Conservation (phyloP, 2,329 filamentous ascomycete genomes). For the Fusarium caatingaense region DNA sequence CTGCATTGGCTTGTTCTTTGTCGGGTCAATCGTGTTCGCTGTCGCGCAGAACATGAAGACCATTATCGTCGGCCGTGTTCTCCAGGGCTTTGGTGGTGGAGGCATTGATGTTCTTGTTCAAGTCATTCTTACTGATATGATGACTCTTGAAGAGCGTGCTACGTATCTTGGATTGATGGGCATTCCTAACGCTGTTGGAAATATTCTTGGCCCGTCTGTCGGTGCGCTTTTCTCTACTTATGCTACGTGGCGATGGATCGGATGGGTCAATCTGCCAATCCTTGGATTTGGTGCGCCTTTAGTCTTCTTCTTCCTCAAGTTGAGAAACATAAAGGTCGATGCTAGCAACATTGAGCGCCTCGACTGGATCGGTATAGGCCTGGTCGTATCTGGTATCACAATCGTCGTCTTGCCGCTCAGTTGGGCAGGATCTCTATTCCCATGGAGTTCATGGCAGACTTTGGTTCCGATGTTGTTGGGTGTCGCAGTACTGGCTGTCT, state of each 20-base stretch:
- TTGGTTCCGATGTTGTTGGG: conserved; percentile 11
- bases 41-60: conserved; percentile 19
- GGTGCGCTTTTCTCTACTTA: conserved; percentile 10
- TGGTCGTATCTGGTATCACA: conserved; percentile 14
- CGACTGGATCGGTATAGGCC: conserved; percentile 18
- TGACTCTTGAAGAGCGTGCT: conserved; percentile 3
- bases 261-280: conserved; percentile 17
- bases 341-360: conserved; percentile 10
- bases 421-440: conserved; percentile 20
- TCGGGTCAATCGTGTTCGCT: conserved; percentile 13
- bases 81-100: conserved; percentile 18
- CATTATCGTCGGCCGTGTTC: conserved; percentile 9
- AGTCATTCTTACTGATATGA: conserved; percentile 22
- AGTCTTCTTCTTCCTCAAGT: conserved; percentile 18
- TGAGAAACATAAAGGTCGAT: conserved; percentile 1
- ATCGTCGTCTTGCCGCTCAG: conserved; percentile 15
- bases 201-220: conserved; percentile 8
- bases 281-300: conserved; percentile 13
- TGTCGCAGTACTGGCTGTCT: background rate
- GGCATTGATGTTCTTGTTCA: conserved; percentile 18
- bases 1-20: conserved; percentile 9
- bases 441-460: conserved; percentile 18
- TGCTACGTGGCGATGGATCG: conserved; percentile 20
- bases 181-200: conserved; percentile 10
- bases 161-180: conserved; percentile 17